Percentiles rank a stretch among this genome's conserved stretches.
These are phyloP conservation scores for Aspergillus persii DNA, from an alignment of 2,329 filamentous ascomycete species.

Conservation along the genomic window DNA sequence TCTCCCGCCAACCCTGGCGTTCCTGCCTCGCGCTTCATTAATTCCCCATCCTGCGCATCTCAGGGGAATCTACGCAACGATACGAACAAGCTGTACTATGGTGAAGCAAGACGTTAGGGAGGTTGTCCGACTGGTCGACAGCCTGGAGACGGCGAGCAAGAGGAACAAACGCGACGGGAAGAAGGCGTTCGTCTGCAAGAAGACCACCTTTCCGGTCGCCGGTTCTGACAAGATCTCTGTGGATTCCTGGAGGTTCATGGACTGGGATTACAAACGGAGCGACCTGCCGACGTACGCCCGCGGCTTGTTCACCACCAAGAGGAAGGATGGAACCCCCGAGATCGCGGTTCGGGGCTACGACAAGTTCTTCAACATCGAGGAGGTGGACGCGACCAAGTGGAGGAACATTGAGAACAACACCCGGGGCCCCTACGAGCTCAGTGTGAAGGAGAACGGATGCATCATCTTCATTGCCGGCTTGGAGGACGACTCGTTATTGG, in stretches of 20 bases:
- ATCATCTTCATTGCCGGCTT: slow-evolving; percentile 96
- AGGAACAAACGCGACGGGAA: slow-evolving; percentile 51
- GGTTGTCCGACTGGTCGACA: slow-evolving; percentile 63
- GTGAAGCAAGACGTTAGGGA: slow-evolving; percentile 67
- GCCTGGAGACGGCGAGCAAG: slow-evolving; percentile 55
- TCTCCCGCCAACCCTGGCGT: not conserved
- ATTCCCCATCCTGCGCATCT: not conserved
- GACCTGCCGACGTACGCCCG: slow-evolving; percentile 89
- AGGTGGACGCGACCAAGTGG: slow-evolving; percentile 82
- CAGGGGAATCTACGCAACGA: not conserved
- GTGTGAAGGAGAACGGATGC: slow-evolving; percentile 98
- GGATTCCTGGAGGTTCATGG: slow-evolving; percentile 88
- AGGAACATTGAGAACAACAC: slow-evolving; percentile 71
- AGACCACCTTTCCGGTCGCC: slow-evolving; percentile 70
- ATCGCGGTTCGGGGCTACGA: slow-evolving; percentile 91
- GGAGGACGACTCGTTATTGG: slow-evolving; percentile 81
- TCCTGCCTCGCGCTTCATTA: not conserved
- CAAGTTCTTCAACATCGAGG: slow-evolving; percentile 95
- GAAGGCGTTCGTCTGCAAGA: slow-evolving; percentile 70
- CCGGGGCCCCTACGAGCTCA: slow-evolving; percentile 86
- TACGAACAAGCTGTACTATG: slow-evolving; percentile 43
- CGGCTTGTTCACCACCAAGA: slow-evolving; percentile 84
- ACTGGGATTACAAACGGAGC: slow-evolving; percentile 91
- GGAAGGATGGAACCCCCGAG: slow-evolving; percentile 63
- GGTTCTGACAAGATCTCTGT: slow-evolving; percentile 67